Base-by-base conservation (phyloP, 768 basidiomycete species). In the Hygrophoropsis aurantiaca region DNA sequence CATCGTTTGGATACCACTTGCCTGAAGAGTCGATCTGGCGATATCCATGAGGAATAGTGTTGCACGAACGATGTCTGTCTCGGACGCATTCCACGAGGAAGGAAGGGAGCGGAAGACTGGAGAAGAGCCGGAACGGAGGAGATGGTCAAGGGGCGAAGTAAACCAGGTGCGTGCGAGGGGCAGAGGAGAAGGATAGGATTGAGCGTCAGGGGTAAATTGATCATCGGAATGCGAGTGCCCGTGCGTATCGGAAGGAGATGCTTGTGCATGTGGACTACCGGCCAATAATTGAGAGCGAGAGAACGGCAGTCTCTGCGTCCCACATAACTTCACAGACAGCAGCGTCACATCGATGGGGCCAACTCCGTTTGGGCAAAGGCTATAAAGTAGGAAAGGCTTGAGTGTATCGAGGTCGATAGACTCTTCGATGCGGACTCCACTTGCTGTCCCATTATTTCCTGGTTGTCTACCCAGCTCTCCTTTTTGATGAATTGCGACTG, bases 91-190 rank as follows among this genome's bases (percentile, higher is more conserved):
- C 93, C 93, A 95, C 3, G 75, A 72, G 0, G 68, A 50, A 0
- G 92, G 89, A 2, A 89, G 74, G 18, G 73, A 55, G 27, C 77
- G 74, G 68, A 95, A 87, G 0, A 90, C 85, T 0, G 77, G 67
- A 1, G 85, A 79, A 0, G 84, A 81, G 0, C 82, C 84, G 0
- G 93, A 94, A 9, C 83, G 82, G 8, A 97, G 71, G 7, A 97
- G 78, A 54, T 93, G 85, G 54, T 90, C 79, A 4, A 97, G 61
- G 0, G 92, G 81, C 0, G 73, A 64, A 35, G 87, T 72, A 5
- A 78, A 61, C 88, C 92, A 95, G 59, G 90, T 85, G 7, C 66
- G 66, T 2, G 67, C 45, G 16, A 79, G 67, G 21, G 79, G 82
- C 40, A 81, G 72, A 0, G 73, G 76, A 40, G 67, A 1, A 62